Base-by-base conservation (phyloP, 345 rosid species). In the Angophora floribunda region DNA sequence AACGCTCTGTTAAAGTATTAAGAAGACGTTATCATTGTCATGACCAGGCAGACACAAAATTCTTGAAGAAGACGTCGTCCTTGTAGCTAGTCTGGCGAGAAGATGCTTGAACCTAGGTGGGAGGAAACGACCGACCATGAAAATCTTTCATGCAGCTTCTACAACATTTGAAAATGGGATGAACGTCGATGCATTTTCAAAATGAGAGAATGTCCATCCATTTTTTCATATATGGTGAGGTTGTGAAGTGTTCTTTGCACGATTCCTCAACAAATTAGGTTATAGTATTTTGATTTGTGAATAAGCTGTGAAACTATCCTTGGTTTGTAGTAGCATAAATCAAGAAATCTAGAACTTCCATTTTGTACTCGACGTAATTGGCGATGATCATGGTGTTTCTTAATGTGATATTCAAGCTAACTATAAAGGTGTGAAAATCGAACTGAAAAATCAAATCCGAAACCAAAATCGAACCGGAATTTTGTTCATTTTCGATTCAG, bases 61-160 rank as follows among this genome's bases (percentile, higher is more conserved):
- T 53, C 57, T 53, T 19, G 57, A 57, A 57, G 13, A 57, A 1
- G 65, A 59, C 0, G 0, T 59, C 0, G 3, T 24, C n/a, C 65
- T 22, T 0, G 0, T 59, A 59, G 65, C 65, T 1, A 59, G 0
- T 0, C 3, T 24, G 3, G 65, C 65, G 6, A 9, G 65, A 24
- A 59, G 65, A 24, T 59, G 65, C 0, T 59, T 59, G n/a, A 24
- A 59, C 7, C 14, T 59, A 59, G 65, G 65, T 9, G 30, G 30
- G 30, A 59, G 0, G 65, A 59, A 24, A 59, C 13, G 65, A 59
- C 65, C 65, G 0, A 59, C 65, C n/a, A 59, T 59, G 65, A 57
- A 59, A 59, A 59, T 0, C n/a, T 59, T 0, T 9, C 30, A 24
- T 24, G 65, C 65, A 59, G 65, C n/a, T 59, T 59, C 0, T 57